Evolutionary conservation across 2,329 filamentous ascomycete species (phyloP).

Genomic region (Ophiostoma tasmaniense): DNA sequence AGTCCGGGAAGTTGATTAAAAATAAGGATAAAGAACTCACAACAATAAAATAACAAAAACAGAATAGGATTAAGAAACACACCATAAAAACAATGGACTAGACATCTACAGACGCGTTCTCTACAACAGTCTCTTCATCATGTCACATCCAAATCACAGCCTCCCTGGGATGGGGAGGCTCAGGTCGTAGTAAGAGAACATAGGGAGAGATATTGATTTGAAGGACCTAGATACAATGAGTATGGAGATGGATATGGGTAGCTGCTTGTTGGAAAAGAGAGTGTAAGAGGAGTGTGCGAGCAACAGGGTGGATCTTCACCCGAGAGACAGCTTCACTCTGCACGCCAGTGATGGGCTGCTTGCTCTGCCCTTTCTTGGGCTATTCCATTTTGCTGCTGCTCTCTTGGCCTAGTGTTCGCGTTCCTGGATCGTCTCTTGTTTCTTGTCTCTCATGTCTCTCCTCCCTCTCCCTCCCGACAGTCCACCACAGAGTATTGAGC

Average conservation of each 20-base stretch:
- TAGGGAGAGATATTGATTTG: background rate
- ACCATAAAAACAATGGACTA: background rate
- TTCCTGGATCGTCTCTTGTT: background rate
- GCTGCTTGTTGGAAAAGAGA: background rate
- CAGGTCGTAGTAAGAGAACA: background rate
- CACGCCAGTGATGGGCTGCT: conserved; percentile 5
- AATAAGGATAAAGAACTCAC: too few species aligned
- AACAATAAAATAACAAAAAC: background rate
- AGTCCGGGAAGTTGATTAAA: background rate
- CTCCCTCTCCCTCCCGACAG: background rate
- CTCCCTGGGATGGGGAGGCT: background rate
- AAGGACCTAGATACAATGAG: background rate
- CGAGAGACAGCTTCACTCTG: background rate
- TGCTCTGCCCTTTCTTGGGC: background rate
- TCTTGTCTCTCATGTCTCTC: background rate
- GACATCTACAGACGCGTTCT: background rate
- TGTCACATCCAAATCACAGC: conserved; percentile 1
- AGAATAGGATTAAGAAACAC: background rate
- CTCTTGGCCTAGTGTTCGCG: conserved; percentile 1
- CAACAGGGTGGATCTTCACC: background rate
- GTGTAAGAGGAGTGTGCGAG: background rate
- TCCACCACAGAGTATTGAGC: background rate
- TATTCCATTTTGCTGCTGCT: conserved; percentile 1
- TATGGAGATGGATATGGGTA: background rate
- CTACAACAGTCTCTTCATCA: background rate